Base-by-base conservation (phyloP, 2,329 filamentous ascomycete species). In the Diplodia scrobiculata region DNA sequence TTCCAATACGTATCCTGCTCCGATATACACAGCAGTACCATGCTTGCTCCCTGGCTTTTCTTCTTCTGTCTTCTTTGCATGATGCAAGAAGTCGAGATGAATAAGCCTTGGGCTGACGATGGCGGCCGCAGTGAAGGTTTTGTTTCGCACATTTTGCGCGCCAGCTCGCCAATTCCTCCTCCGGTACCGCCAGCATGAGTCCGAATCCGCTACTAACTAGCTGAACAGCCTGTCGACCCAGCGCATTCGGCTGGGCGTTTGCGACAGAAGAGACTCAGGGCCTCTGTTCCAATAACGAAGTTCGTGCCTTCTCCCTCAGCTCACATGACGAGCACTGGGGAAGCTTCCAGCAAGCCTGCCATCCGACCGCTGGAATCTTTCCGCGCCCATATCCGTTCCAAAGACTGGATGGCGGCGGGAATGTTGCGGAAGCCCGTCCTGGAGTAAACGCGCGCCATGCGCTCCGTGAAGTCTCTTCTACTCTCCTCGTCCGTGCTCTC, bases 381-480 rank as follows among this genome's bases (percentile, higher is more conserved):
- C 1, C 51, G 45, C 14, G 63, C 36, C 71, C 70, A 71, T n/a
- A 71, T 63, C 5, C 51, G 67, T 14, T 65, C 14, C 41, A 72
- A 27, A 17, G 67, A 67, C 29, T 68, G 32, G 38, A 72, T 65
- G 9, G 68, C 69, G 7, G 60, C 48, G 21, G 69, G 69, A 14
- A 72, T 71, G 27, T 71, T 72, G 5, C 67, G 66, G 38, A 71
- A 72, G 14, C 66, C 63, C 3, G 70, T 71, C 3, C 52, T 63
- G 19, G 63, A 63, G n/a, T 72, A 70, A 1, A 71, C 67, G 19
- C 34, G 47, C 17, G 67, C 36, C 69, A 72, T 70, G 29, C 67
- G 66, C 29, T 68, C 36, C 0, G 68, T 67, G 25, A 71, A 71
- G 54, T 69, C 71, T 7, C 60, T 45, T 32, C 71, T 65, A 14